Evolutionary conservation across 225 moss, liverwort and hornwort genomes (phyloP), one percentile per base, ranked within the genome.

Genomic region (Ulota crispa): DNA sequence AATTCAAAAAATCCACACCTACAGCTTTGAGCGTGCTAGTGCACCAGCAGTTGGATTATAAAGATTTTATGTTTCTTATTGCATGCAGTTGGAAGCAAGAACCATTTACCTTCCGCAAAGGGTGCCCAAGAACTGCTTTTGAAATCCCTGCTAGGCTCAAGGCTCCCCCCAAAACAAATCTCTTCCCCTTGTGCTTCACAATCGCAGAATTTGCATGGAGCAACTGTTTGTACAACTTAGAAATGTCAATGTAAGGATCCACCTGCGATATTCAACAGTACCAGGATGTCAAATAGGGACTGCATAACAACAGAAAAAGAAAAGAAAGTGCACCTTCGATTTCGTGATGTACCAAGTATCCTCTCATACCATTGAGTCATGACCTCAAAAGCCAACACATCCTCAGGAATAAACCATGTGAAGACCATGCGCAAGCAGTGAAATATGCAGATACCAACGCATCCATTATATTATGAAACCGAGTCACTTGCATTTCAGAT

Each of bases 161-260:
- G 69, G 86, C 79, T 87, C 91, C 92, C 63, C 89, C 92, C 63
- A 84, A 80, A 68, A 86, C 65, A 70, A 92, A 83, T 63, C 87
- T 89, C 89, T 87, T 95, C 24, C 89, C 94, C 55, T 86, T 86
- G 71, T 89, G 86, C 72, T 85, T 85, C 53, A 75, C 82, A 68
- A 67, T 80, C 59, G 86, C 81, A 56, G 82, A 55, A 76, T 81
- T 89, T 60, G 75, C 73, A 78, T 88, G 83, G 20, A 78, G 65
- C 67, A 92, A 42, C 72, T 90, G 90, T 68, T 88, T 86, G 74
- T 86, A 92, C 80, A 99, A 73, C 82, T 92, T 96, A 41, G 92
- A 88, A 67, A 99, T 89, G 84, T 99, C 99, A 70, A 99, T 72
- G 79, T 99, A 99, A 50, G 99, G 99, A 74, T 96, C 99, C 76